Conservation (phyloP, 2,329 filamentous ascomycete species). For the Cladosporium austrohemisphaericum region DNA sequence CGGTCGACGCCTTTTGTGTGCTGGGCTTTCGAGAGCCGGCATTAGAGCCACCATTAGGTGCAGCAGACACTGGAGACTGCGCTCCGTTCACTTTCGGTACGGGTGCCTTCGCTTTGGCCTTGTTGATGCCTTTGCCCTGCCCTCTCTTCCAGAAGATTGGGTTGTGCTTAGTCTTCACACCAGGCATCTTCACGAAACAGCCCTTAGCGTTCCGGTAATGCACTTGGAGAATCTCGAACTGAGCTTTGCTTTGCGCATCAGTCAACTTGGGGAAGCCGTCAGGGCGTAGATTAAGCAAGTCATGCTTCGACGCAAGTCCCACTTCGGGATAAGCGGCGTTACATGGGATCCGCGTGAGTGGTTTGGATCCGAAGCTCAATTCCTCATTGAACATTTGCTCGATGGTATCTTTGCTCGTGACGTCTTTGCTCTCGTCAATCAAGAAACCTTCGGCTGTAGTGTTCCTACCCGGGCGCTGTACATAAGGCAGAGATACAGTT, state of each 20-base stretch:
- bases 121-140: not conserved
- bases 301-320: constrained; percentile 15
- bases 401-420: constrained; percentile 38
- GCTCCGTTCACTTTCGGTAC: constrained; percentile 8
- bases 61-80: constrained; percentile 5
- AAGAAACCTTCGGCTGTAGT: constrained; percentile 20
- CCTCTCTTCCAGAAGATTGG: constrained; percentile 18
- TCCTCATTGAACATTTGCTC: constrained; percentile 44
- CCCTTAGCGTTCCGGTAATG: constrained; percentile 21
- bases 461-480: constrained; percentile 2
- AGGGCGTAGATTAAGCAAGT: constrained; percentile 20
- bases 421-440: constrained; percentile 33
- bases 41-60: constrained; percentile 11
- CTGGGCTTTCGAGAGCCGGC: constrained; percentile 16
- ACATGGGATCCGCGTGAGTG: constrained; percentile 32
- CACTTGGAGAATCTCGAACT: constrained; percentile 9
- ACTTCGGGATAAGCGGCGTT: constrained; percentile 21
- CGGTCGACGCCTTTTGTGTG: constrained; percentile 14
- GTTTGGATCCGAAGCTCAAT: constrained; percentile 46
- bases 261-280: constrained; percentile 18
- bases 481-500: constrained; percentile 65
- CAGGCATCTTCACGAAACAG: constrained; percentile 27
- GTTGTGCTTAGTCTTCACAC: constrained; percentile 25
- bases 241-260: constrained; percentile 12
- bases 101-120: constrained; percentile 4